Base-by-base conservation (phyloP, 305 asterid genomes). In the Andrographis paniculata region DNA sequence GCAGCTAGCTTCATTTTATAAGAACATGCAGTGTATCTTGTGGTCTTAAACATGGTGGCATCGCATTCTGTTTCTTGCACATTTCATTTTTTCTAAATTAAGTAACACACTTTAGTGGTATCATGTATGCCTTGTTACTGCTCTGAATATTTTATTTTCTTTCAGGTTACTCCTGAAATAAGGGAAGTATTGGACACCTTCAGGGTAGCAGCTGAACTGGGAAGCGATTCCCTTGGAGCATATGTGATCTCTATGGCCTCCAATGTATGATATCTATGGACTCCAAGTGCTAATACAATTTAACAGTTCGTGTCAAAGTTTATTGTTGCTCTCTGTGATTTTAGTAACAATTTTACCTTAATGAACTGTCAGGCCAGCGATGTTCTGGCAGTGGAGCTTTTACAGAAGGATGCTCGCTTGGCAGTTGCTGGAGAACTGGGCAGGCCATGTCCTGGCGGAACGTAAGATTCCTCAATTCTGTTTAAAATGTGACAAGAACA, bases 161-260 rank as follows among this genome's bases (percentile, higher is more conserved):
- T 45, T 18, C 33, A 86, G 98, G 94, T 89, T 67, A 61, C 73
- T 15, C 55, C 84, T 45, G 98, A 89, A 51, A 87, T 89, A 56
- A 82, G 73, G 70, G 98, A 85, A 82, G 96, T 85, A 42, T 56
- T 89, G 65, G 98, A 85, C 72, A 80, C 98, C 60, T 85, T 89
- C 79, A 73, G 86, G 65, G 94, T 89, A 23, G 91, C 96, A 5
- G 94, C 93, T 65, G 94, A 89, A 72, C 61, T 89, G 66, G 98
- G 98, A 59, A 83, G 78, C 38, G 98, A 80, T 66, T 80, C 94
- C 37, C 80, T 89, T 35, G 98, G 98, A 63, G 98, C 98, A 39
- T 89, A 85, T 60, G 98, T 89, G 77, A 89, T 89, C 42, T 89
- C 98, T 41, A 89, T 89, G 98, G 94, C 96, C 54, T 76, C 96